Conservation (phyloP, 1,139 yeast genomes). For the Nakaseomyces delphensis region DNA sequence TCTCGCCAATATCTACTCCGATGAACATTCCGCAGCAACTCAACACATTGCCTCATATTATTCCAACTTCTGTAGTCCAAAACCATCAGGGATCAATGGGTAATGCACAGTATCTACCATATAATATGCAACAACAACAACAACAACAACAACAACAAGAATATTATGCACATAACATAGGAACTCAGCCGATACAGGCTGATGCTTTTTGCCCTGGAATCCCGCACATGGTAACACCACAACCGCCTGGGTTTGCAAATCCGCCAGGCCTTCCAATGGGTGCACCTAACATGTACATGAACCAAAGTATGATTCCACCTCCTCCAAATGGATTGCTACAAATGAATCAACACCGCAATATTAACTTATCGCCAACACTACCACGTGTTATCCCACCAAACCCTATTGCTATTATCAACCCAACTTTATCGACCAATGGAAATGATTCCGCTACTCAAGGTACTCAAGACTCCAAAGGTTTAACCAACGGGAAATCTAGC, state of each 20-base stretch:
- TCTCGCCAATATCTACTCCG: slow-evolving; percentile 13
- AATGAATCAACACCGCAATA: slow-evolving; percentile 4
- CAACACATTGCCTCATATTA: slow-evolving; percentile 7
- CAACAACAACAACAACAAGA: slow-evolving; percentile 8
- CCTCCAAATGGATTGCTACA: slow-evolving; percentile 7
- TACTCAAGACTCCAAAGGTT: background rate
- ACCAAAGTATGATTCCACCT: slow-evolving; percentile 1
- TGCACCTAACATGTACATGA: slow-evolving; percentile 1
- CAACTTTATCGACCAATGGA: background rate
- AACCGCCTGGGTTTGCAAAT: background rate
- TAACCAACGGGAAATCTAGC: background rate
- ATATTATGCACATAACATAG: background rate
- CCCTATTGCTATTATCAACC: background rate
- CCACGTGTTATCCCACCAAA: slow-evolving; percentile 5
- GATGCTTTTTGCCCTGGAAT: slow-evolving; percentile 4
- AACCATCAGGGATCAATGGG: slow-evolving; percentile 2
- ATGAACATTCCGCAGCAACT: slow-evolving; percentile 13
- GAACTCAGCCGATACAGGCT: background rate
- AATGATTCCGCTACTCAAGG: background rate
- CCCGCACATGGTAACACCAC: slow-evolving; percentile 1
- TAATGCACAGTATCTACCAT: slow-evolving; percentile 8
- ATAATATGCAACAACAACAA: slow-evolving; percentile 11
- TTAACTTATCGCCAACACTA: background rate
- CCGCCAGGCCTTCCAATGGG: slow-evolving; percentile 1
- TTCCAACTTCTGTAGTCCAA: background rate